Evolutionary conservation across 2,329 filamentous ascomycete genomes (phyloP), one percentile per base, ranked within the genome.

Genomic region (Didymella exigua): DNA sequence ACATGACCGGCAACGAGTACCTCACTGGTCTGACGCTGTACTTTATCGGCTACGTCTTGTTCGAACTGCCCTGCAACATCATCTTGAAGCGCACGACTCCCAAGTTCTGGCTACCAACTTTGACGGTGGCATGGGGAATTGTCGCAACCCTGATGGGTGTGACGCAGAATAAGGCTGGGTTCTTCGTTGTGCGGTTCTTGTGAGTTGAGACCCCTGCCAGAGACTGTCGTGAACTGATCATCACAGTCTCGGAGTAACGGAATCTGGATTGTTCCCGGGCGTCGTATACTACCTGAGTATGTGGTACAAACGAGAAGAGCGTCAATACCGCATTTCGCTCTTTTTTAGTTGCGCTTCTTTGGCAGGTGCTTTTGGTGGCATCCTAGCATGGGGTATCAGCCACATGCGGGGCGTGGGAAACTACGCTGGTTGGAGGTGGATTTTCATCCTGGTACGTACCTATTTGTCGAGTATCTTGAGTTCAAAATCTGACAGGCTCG

Each of bases 11-110:
- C 0, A 72, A 75, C 51, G 79, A 88, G 61, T 89, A 90, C 53
- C 76, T 89, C 1, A 86, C 83, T 0, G 85, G 85, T 1, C 67
- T 89, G 34, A 89, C 86, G 0, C 69, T 89, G 0, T 90, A 88
- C 69, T 90, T 90, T 65, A 75, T 81, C 51, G 77, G 76, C 4
- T 82, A 82, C 54, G 77, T 80, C 8, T 57, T 79, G 2, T 77
- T 81, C 52, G 79, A 81, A 60, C 78, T 87, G 5, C 52, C 52
- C 2, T 56, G 54, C 19, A 56, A 56, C n/a, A 56, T 56, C 11
- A 38, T 53, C 11, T 78, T 87, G 16, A 88, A 87, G 62, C 76
- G 80, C 0, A 87, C 84, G 0, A 86, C 82, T 0, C 84, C 84
- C 0, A 74, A 71, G 45, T 71, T 75, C 34, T 75, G 72, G 72